Conservation (phyloP, 2,329 filamentous ascomycete genomes). For the Emergomyces africanus region DNA sequence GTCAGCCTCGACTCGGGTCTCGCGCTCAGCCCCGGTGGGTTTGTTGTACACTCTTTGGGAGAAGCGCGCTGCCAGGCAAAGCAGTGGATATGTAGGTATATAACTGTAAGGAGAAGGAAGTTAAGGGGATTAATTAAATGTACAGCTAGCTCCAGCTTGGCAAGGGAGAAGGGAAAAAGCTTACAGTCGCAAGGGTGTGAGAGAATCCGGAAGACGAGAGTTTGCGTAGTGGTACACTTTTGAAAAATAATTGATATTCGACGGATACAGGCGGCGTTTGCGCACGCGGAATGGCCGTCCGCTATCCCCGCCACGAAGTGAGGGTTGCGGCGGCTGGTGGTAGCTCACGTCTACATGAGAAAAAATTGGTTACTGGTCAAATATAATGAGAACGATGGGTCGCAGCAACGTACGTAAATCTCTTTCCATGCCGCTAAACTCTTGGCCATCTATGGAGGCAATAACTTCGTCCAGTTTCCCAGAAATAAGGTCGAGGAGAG, state of each 20-base stretch:
- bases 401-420: slow-evolving; percentile 17
- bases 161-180: slow-evolving; percentile 14
- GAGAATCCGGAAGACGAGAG: slow-evolving; percentile 54
- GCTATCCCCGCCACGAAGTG: slow-evolving; percentile 4
- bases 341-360: neutral
- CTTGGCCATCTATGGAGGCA: slow-evolving; percentile 57
- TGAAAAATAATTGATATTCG: slow-evolving; percentile 50
- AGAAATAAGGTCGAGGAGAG: slow-evolving; percentile 45
- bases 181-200: slow-evolving; percentile 56
- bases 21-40: slow-evolving; percentile 49
- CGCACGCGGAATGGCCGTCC: slow-evolving; percentile 25
- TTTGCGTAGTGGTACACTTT: slow-evolving; percentile 73
- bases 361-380: neutral
- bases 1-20: slow-evolving; percentile 58
- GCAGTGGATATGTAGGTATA: slow-evolving; percentile 60
- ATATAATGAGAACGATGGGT: neutral
- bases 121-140: neutral
- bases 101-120: slow-evolving; percentile 36
- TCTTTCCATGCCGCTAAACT: slow-evolving; percentile 34
- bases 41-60: slow-evolving; percentile 61
- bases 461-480: slow-evolving; percentile 54
- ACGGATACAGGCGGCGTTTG: slow-evolving; percentile 24
- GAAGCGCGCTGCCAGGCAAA: slow-evolving; percentile 68
- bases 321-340: neutral
- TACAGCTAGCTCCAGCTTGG: neutral